Evolutionary conservation across 225 moss, liverwort and hornwort genomes (phyloP), one percentile per base, ranked within the genome.

Genomic region (Pleurozium schreberi): DNA sequence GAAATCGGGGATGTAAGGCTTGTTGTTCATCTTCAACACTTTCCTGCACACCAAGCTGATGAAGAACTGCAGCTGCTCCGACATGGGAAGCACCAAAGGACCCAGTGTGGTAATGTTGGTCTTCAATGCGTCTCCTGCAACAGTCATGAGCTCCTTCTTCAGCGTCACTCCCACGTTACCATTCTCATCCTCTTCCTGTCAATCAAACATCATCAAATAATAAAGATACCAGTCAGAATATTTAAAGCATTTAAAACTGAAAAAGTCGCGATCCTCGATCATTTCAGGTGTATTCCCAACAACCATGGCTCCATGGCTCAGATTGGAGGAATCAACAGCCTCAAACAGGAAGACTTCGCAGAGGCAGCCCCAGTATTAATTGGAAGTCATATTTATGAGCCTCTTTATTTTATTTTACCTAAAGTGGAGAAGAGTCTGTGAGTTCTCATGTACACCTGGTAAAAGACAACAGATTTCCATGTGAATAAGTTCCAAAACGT

Each of bases 81-180:
- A 38, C 77, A 93, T 84, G 5, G 94, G 94, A 43, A 94, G 93
- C 40, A 93, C 94, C 66, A 92, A 84, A 45, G 94, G 94, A 34
- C 94, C 94, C 79, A 94, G 82, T 28, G 94, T 94, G 11, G 94
- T 94, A 34, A 94, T 94, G 28, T 94, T 94, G 43, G 94, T 93
- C 88, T 94, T 94, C 45, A 94, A 83, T 18, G 94, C 94, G 79
- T 94, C 94, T 10, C 94, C 94, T 3, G 94, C 94, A 28, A 94
- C 94, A 43, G 92, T 94, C 94, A 94, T 94, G 45, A 94, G 88
- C 85, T 94, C 94, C 87, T 94, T 94, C 82, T 91, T 92, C 69
- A 94, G 83, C 43, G 92, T 92, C 74, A 94, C 94, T n/a, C 94
- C 94, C 43, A 94, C 90, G 27, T 25, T 17, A 8, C 94, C 94